Base-by-base conservation (phyloP, 768 basidiomycete species). In the Paxillus rubicundulus region DNA sequence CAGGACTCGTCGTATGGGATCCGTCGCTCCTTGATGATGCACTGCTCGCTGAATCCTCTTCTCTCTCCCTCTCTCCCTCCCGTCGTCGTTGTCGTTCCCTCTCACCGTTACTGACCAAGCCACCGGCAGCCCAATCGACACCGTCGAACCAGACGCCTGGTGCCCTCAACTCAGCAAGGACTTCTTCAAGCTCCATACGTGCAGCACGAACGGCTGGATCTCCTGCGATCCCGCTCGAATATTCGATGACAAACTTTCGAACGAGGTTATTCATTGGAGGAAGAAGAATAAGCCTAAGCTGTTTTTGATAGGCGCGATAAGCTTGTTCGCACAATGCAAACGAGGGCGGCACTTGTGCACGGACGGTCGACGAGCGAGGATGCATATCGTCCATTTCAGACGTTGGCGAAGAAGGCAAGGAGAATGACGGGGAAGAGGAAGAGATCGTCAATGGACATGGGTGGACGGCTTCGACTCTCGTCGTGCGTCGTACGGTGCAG, bases 181-280 rank as follows among this genome's bases (percentile, higher is more conserved):
- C 82, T 5, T 87, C 86, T 55, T 87, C 86, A 0, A 81, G 36
- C 0, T 67, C 61, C 84, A 89, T 84, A 60, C 72, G 72, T 9
- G 77, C 67, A 8, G 80, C 82, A 18, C 74, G 72, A 6, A 82
- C 68, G 1, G 79, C 82, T 3, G 88, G 85, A 60, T 89, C 81
- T 2, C 57, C 71, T 7, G 57, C 61, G 8, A 59, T 70, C 59
- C 78, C 75, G 10, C 71, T 76, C 3, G 75, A 70, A 52, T 79
- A 85, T 60, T 87, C 86, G 60, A 86, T 81, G 12, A 87, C 78
- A 17, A 86, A 61, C 52, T 81, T 77, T 52, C 85, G 70, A 5
- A 89, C 84, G 42, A 91, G 67, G 61, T 89, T 89, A 52, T 70
- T 73, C 81, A 91, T 81, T 18, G 84, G 79, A 0, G 86, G 85